These are phyloP conservation scores for Cryphonectria parasitica DNA, from an alignment of 2,329 filamentous ascomycete genomes.

Conservation along the genomic window DNA sequence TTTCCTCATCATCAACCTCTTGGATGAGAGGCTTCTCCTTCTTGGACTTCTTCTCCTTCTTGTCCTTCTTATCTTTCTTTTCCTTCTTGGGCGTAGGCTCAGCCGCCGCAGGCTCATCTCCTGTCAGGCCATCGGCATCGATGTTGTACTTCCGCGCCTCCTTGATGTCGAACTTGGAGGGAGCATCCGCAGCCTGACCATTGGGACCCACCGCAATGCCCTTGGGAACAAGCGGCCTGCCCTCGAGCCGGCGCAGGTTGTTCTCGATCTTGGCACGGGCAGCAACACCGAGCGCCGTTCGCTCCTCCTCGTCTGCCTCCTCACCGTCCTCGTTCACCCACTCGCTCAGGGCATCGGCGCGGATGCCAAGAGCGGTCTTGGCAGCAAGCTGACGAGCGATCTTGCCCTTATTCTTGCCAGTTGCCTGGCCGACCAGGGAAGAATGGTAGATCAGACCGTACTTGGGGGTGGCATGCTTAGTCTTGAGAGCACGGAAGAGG, in stretches of 20 bases:
- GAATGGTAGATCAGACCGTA: constrained; percentile 95
- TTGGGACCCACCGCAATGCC: constrained; percentile 76
- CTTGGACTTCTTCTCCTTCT: constrained; percentile 48
- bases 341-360: constrained; percentile 86
- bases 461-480: constrained; percentile 98
- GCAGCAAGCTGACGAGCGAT: constrained; percentile 95
- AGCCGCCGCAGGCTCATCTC: constrained; percentile 65
- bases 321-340: constrained; percentile 72
- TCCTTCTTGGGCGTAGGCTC: constrained; percentile 22
- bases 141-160: constrained; percentile 93
- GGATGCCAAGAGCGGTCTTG: constrained; percentile 90
- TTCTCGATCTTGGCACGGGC: constrained; percentile 76
- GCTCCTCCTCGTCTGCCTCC: constrained; percentile 83
- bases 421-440: constrained; percentile 93
- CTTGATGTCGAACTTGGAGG: constrained; percentile 87
- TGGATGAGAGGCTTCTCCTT: constrained; percentile 47
- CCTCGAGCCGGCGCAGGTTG: constrained; percentile 78
- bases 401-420: constrained; percentile 98
- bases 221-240: constrained; percentile 82
- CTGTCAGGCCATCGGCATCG: constrained; percentile 83
- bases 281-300: constrained; percentile 76
- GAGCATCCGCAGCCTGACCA: constrained; percentile 62
- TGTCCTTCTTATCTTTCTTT: constrained; percentile 42
- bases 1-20: constrained; percentile 42
- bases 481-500: constrained; percentile 96